Evolutionary conservation across 495 filamentous ascomycete species (phyloP), one percentile per base, ranked within the genome.

Genomic region (Platismatia glauca): DNA sequence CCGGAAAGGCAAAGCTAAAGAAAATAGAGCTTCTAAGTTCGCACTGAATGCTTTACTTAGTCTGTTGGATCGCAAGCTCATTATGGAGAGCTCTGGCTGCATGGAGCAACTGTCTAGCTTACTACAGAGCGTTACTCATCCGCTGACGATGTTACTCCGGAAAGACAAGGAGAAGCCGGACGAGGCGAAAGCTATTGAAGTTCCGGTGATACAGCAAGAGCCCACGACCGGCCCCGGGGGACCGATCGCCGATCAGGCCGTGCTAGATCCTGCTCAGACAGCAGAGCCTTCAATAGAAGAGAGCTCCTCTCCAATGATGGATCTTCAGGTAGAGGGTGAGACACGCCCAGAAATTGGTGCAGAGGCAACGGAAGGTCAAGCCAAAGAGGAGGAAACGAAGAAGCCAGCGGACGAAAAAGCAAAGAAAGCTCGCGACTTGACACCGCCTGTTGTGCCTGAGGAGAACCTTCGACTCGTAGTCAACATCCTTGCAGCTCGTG

Each of bases 81-180:
- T 97, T 66, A 95, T 95, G 79, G 93, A 99, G 75, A 99, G 88
- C 74, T 89, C 91, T 22, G 80, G 84, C 15, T 94, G 96, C 58
- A 97, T 99, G 91, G 92, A 97, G 69, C 86, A 89, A 55, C 80
- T 99, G 6, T 93, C 95, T 1, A 83, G 83, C 67, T 77, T 99
- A 31, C 79, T 99, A 22, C 90, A 88, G 68, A 87, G 85, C 67
- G 90, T 97, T 60, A 97, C 94, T 0, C 84, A 88, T 53, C 94
- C 95, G 11, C 81, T 99, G 22, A 88, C 86, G 62, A 81, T 86
- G 39, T 76, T 97, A 11, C 84, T 95, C 64, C 88, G 88, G 50
- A 91, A 91, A 59, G 89, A 95, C 62, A 96, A 90, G 72, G 86
- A 89, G 64, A 65, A 70, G 57, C 66, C 43, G 3, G 60, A 74